phyloP scores from a whole-genome alignment of 1,284 basidiomycete genomes.

The Schizopora paradoxa region DNA sequence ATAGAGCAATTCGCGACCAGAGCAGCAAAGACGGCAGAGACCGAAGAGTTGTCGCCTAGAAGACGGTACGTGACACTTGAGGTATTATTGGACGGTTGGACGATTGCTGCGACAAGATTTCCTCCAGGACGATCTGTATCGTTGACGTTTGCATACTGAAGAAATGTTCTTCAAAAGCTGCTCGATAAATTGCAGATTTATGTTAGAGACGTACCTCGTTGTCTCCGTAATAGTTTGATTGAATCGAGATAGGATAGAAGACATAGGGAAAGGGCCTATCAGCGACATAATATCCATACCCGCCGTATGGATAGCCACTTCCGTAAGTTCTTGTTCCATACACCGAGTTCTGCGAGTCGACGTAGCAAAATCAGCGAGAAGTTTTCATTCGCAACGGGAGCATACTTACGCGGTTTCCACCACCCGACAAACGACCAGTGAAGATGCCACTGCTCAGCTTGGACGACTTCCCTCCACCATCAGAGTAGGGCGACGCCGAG shows the following conservation, averaged over 20 bases:
- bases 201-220: constrained; percentile 19
- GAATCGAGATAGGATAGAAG: constrained; percentile 22
- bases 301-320: constrained; percentile 18
- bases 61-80: constrained; percentile 21
- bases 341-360: constrained; percentile 5
- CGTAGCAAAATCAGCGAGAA: too few species aligned
- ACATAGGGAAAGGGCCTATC: constrained; percentile 17
- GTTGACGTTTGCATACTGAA: constrained; percentile 19
- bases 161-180: background rate
- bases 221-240: constrained; percentile 21
- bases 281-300: constrained; percentile 10
- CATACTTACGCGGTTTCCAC: constrained; percentile 7
- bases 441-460: constrained; percentile 6
- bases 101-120: constrained; percentile 13
- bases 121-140: constrained; percentile 22
- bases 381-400: too few species aligned
- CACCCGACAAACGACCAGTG: constrained; percentile 15
- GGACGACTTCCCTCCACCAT: constrained; percentile 15
- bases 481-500: constrained; percentile 7
- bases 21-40: constrained; percentile 20
- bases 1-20: constrained; percentile 22
- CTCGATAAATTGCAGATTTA: background rate
- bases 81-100: constrained; percentile 15
- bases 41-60: constrained; percentile 23
- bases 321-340: constrained; percentile 17